These are phyloP conservation scores for Saturnispora ahearnii DNA, from an alignment of 805 yeast species.

Conservation along the genomic window DNA sequence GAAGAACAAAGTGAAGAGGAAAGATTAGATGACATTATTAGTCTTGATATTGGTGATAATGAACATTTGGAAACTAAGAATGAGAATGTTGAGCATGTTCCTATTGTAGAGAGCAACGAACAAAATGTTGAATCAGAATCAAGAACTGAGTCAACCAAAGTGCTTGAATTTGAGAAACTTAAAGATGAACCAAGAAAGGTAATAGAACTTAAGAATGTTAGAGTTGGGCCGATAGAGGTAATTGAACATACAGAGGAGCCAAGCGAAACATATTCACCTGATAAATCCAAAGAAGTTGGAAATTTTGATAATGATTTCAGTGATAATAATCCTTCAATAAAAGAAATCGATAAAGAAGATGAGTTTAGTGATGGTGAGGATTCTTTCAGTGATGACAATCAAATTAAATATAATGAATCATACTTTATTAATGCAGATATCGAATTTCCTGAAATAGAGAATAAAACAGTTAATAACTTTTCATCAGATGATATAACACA, in stretches of 20 bases:
- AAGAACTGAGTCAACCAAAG: no score
- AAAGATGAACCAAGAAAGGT: not conserved
- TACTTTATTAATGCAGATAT: not conserved
- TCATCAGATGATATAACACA: conserved; percentile 78
- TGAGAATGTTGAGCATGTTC: not conserved
- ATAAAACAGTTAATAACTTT: not conserved
- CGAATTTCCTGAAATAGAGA: conserved; percentile 1
- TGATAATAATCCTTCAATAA: no score
- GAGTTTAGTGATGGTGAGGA: conserved; percentile 25
- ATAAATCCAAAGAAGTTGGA: not conserved
- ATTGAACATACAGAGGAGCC: not conserved
- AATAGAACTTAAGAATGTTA: not conserved
- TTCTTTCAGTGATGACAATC: conserved; percentile 66
- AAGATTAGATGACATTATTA: not conserved
- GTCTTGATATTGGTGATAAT: not conserved
- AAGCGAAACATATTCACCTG: not conserved
- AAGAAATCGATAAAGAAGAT: no score
- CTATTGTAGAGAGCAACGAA: not conserved
- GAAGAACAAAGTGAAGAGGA: conserved; percentile 11
- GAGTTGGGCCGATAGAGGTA: not conserved
- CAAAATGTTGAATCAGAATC: not conserved
- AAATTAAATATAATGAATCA: conserved; percentile 32
- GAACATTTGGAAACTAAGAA: no score
- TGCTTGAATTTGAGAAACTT: not conserved
- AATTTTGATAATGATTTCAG: not conserved